Evolutionary conservation across 2,329 filamentous ascomycete genomes (phyloP), one percentile per base, ranked within the genome.

Genomic region (Fusarium multiceps): DNA sequence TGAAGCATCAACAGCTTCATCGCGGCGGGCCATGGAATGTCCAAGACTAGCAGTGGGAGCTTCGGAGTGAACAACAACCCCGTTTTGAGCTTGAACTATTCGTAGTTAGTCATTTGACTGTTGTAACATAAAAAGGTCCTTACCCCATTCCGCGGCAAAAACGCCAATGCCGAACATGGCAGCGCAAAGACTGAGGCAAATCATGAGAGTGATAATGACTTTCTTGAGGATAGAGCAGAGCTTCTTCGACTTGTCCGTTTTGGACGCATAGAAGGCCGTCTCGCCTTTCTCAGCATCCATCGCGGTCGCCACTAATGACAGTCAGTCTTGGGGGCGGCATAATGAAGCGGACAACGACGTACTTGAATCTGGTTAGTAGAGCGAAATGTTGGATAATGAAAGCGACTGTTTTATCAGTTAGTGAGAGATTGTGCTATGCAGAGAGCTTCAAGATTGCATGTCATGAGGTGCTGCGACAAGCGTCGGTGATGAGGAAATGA

Each of bases 141-240:
- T 70, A 79, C 77, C 71, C 55, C 73, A 78, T 43, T 59, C 30
- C 56, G 75, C 70, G 25, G 73, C 73, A 42, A 78, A 40, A 37
- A 79, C 37, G 16, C 75, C 74, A 47, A 78, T 72, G 27, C 72
- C 74, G 64, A 79, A 76, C 66, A 78, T 71, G 53, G 68, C 43
- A 23, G 61, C 55, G 23, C 74, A 46, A n/a, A 76, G 42, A 49
- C 54, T 62, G 14, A 61, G 27, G 7, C 67, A 25, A 32, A 71
- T 13, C 30, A 66, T 23, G 20, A 59, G 42, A 25, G 55, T 50
- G 34, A 63, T 12, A 13, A 76, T 13, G 18, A 66, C 10, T 37
- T 71, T 73, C 59, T 68, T 68, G 21, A 53, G 37, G 23, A 30
- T 34, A 37, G 61, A 27, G 32, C 11, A 20, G 14, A 10, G 7